A percentile compares a stretch with the other conserved stretches of the same genome.
These are phyloP conservation scores for Aspergillus sp. DNA, from an alignment of 2,329 filamentous ascomycete genomes.

Conservation along the genomic window DNA sequence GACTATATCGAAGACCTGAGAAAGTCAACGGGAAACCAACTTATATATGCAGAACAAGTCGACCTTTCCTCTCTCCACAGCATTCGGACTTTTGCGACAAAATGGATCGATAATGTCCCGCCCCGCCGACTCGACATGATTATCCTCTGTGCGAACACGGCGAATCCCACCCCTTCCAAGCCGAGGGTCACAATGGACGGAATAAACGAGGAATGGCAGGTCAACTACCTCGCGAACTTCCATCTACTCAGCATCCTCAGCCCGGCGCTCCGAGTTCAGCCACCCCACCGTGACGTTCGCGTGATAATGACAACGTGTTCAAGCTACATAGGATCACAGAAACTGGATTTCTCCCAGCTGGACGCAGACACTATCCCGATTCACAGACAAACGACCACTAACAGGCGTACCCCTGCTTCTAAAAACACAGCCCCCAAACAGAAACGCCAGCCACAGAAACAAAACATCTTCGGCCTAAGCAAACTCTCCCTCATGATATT, in stretches of 20 bases:
- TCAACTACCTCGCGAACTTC: conserved; percentile 96
- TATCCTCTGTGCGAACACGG: conserved; percentile 77
- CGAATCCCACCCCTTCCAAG: conserved; percentile 56
- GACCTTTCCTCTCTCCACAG: conserved; percentile 86
- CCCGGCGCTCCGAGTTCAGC: conserved; percentile 85
- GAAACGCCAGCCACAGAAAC: conserved; percentile 29
- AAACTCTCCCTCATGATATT: conserved; percentile 83
- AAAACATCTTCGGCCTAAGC: conserved; percentile 62
- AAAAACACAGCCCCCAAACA: conserved; percentile 3
- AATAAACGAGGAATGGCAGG: conserved; percentile 84
- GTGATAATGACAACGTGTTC: conserved; percentile 85
- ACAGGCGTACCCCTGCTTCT: background rate
- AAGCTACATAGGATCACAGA: conserved; percentile 73
- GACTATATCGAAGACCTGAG: conserved; percentile 92
- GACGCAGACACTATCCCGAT: background rate
- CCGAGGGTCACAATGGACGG: conserved; percentile 70
- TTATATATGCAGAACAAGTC: conserved; percentile 95
- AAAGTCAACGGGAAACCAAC: conserved; percentile 70
- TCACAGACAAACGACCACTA: background rate
- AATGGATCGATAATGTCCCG: conserved; percentile 95
- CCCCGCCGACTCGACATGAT: conserved; percentile 87
- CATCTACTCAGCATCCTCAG: conserved; percentile 89
- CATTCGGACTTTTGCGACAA: conserved; percentile 88
- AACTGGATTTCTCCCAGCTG: conserved; percentile 52
- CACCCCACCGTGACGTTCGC: conserved; percentile 88